Base-by-base conservation (phyloP, 306 rosid genomes). In the Potentilla sterilis region DNA sequence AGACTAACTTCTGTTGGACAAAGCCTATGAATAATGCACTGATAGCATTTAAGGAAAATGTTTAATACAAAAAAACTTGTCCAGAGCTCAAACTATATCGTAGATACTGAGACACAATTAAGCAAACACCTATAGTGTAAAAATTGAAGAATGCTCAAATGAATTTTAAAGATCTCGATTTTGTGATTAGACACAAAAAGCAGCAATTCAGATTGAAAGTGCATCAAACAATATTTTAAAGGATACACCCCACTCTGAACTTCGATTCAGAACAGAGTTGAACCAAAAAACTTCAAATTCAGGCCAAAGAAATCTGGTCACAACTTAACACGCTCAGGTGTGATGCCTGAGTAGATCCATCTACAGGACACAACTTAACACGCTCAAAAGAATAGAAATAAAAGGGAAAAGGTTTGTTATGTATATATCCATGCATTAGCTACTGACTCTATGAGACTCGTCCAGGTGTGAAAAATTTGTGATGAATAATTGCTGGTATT, bases 181-280 rank as follows among this genome's bases (percentile, higher is more conserved):
- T 18, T 1, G 6, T 37, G 48, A 76, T 62, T 40, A 75, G 41
- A 77, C 61, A 67, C 24, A 66, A 54, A 19, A 52, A 21, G 58
- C 13, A n/a, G 7, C 37, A 21, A 21, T 18, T 8, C n/a, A 34
- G 22, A 19, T 19, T 1, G 2, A 70, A 19, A 37, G 48, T 9
- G 4, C 59, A 72, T 35, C n/a, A 37, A 55, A 37, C n/a, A 48
- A 2, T 13, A 11, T 68, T 47, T 43, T 14, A 13, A 77, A 87
- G 98, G 98, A 94, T 94, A 94, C 98, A 24, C 98, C 98, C 98
- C 98, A 94, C 65, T 88, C 93, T 62, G 97, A 90, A 82, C 98
- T 94, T 81, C 88, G 93, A 89, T 94, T 94, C 58, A 88, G 87
- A 69, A 91, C 93, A 70, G 96, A 91, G 88, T 94, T 94, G 88